Base-by-base conservation (phyloP, 495 filamentous ascomycete genomes). In the Penicillium bovifimosum region DNA sequence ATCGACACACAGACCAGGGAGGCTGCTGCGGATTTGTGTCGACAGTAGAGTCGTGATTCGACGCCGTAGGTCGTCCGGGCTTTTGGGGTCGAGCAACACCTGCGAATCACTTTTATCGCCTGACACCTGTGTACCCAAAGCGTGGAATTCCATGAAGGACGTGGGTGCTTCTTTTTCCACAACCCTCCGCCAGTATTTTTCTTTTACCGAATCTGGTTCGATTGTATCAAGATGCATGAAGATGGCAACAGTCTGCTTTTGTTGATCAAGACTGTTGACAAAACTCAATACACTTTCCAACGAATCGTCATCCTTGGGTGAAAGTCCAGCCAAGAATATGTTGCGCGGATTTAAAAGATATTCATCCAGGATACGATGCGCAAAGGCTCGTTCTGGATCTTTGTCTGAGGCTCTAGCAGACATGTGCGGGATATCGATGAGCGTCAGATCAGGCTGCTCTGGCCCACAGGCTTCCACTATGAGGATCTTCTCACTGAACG, bases 191-290 rank as follows among this genome's bases (percentile, higher is more conserved):
- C 41, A 43, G 10, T 14, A 10, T 9, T 2, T 31, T 29, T 16
- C 41, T 27, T 28, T 28, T 1, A 29, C 26, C 8, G 41, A 42
- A 7, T 42, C 14, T 6, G 44, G 27, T 7, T 48, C 36, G 6
- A 74, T 47, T 10, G 60, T 65, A 51, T 79, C 70, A 9, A 72
- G 75, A 36, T 79, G 74, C 7, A 74, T 77, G 32, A 79, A 65
- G 29, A 78, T 75, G 5, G 74, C 81, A 13, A 85, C 56, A 5
- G 73, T 79, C 20, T 79, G 68, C 13, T 66, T 56, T 0, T 71
- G 64, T 4, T 46, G 50, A 32, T 56, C 56, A 38, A 48, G 40
- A 18, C 41, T 17, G 9, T 31, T 14, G 0, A 9, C 66, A 46
- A 52, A 78, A n/a, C 55, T 18, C 14, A 47, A 17, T 2, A 33